Evolutionary conservation across 1,139 yeast species (phyloP), one percentile per base, ranked within the genome.

Genomic region (Yamadazyma dushanensis): DNA sequence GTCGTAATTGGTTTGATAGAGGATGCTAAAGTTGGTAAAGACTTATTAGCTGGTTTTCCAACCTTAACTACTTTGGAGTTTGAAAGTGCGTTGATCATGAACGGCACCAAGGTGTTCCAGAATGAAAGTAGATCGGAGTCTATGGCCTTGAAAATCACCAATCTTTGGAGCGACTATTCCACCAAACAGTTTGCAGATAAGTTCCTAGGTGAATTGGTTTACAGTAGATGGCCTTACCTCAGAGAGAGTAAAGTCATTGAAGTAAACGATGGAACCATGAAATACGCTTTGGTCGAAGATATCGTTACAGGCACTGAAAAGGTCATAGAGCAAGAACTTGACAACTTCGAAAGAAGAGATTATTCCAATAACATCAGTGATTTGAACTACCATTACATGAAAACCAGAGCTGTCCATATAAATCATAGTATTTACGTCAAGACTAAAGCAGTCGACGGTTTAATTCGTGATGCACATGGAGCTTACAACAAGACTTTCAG

Each of bases 41-140:
- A 82, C 4, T 66, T 86, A 35, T 66, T 85, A 39, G 95, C 96
- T 11, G 97, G 97, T 2, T 92, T 94, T 73, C 98, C 98, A 37
- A 71, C 92, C 11, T 69, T 92, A 51, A 63, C 76, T 33, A 77
- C 94, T 0, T 61, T 92, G 32, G 83, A 90, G 4, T 83, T 80
- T 52, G 61, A 70, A 0, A 53, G 61, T 11, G 56, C 63, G 28
- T 61, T 85, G 44, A 76, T 71, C 36, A 63, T 68, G 39, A 82
- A 80, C 41, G 86, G 83, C 42, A 83, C 90, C 11, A 68, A 74
- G 43, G 84, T 94, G 2, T 92, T 92, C 66, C 90, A 89, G 53
- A 85, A 78, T 51, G 94, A 95, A 3, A 80, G 95, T 3, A 76
- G 82, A 54, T 83, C 90, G 9, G 92, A 85, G 49, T 85, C 96